Percentiles rank a stretch among this genome's conserved stretches.
These are phyloP conservation scores for Oemleria cerasiformis DNA, from an alignment of 306 rosid species.

Conservation along the genomic window DNA sequence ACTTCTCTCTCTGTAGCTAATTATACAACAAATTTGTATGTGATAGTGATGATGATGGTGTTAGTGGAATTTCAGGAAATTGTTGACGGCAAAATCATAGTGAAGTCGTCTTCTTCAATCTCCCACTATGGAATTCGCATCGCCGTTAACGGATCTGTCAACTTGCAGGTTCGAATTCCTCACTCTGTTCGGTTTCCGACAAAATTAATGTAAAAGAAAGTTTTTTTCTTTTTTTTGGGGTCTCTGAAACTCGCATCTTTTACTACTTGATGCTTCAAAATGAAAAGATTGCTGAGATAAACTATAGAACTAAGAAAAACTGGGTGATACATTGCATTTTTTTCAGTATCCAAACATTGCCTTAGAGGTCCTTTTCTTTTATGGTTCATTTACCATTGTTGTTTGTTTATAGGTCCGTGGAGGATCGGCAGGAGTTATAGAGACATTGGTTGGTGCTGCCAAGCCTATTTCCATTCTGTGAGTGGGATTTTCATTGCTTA, in stretches of 20 bases:
- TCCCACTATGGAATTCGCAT: constrained; percentile 78
- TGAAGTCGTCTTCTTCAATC: constrained; percentile 60
- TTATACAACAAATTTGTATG: neutral
- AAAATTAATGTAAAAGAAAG: neutral
- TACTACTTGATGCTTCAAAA: neutral
- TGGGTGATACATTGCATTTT: neutral
- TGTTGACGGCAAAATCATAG: constrained; percentile 63
- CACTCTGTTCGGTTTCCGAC: constrained; percentile 18
- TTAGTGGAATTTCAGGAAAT: constrained; percentile 53
- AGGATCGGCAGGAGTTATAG: constrained; percentile 86
- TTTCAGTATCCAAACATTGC: neutral
- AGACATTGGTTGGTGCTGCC: constrained; percentile 73
- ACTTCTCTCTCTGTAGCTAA: neutral
- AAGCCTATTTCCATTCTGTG: constrained; percentile 76
- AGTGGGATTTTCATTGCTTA: constrained; percentile 27
- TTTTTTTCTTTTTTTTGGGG: no score
- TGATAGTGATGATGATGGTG: neutral
- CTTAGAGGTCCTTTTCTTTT: neutral
- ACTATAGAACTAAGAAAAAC: neutral
- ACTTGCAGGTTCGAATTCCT: constrained; percentile 56
- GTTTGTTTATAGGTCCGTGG: constrained; percentile 68
- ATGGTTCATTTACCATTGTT: constrained; percentile 3
- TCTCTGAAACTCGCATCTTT: neutral
- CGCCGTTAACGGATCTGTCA: constrained; percentile 71
- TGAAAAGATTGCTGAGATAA: neutral